Evolutionary conservation across 192 early-diverging fungal genomes (phyloP).

Genomic region (Backusella australiensis): DNA sequence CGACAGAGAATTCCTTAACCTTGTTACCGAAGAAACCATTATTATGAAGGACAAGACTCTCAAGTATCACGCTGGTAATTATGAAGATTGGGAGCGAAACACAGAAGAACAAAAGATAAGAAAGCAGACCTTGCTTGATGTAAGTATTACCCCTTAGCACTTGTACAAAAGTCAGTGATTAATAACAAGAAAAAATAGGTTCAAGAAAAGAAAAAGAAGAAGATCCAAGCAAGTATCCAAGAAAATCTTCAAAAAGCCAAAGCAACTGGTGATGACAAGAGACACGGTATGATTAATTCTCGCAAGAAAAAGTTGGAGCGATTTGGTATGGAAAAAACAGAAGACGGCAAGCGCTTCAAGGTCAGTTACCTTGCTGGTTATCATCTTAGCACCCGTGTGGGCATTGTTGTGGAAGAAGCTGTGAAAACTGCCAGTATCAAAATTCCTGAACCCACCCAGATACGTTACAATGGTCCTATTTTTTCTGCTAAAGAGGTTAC

Average conservation of each 20-base stretch:
- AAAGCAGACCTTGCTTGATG: conserved; percentile 62
- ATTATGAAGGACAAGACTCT: conserved; percentile 70
- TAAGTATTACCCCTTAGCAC: background rate
- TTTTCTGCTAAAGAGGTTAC: conserved; percentile 62
- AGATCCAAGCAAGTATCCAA: conserved; percentile 80
- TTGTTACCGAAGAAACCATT: conserved; percentile 73
- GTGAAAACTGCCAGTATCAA: conserved; percentile 60
- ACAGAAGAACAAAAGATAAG: conserved; percentile 68
- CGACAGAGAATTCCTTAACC: conserved; percentile 85
- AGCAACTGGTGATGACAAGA: conserved; percentile 81
- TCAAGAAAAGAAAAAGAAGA: conserved; percentile 67
- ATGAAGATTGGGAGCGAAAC: conserved; percentile 78
- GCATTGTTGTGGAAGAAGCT: conserved; percentile 55
- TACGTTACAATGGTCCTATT: conserved; percentile 67
- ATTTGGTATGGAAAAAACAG: conserved; percentile 63
- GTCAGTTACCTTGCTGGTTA: conserved; percentile 55
- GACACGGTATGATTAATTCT: conserved; percentile 68
- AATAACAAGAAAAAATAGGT: conserved; percentile 16
- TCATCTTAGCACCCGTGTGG: conserved; percentile 46
- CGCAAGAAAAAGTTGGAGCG: conserved; percentile 77
- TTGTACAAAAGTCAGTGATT: background rate
- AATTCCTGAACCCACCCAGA: conserved; percentile 64
- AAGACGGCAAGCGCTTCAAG: conserved; percentile 71
- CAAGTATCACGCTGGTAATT: conserved; percentile 82
- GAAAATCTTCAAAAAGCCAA: conserved; percentile 69